Percentiles rank a stretch among this genome's conserved stretches.
phyloP scores from a whole-genome alignment of 2,329 filamentous ascomycete genomes.

The Albophoma yamanashiensis region DNA sequence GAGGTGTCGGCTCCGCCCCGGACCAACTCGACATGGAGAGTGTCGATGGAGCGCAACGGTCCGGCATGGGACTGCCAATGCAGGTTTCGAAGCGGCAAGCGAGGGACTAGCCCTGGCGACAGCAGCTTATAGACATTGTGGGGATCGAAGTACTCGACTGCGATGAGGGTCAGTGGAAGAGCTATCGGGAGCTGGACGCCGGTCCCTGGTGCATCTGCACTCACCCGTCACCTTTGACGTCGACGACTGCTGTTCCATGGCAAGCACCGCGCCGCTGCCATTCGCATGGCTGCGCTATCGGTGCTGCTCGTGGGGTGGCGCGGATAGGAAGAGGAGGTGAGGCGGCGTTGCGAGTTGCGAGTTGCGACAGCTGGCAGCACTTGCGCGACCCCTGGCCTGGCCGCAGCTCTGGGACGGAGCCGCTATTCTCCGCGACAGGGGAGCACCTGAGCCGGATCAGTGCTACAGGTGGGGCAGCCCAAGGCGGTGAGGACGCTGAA shows the following conservation, averaged over 20 bases:
- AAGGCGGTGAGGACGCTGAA: background rate
- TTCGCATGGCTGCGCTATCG: conserved; percentile 16
- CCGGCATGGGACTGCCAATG: conserved; percentile 95
- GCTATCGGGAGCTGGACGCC: background rate
- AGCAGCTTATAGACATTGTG: conserved; percentile 78
- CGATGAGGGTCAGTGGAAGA: background rate
- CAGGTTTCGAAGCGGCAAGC: conserved; percentile 79
- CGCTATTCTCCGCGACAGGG: background rate
- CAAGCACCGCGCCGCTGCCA: conserved; percentile 15
- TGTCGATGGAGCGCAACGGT: conserved; percentile 85
- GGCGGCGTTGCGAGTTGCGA: background rate
- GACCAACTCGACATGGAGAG: conserved; percentile 82
- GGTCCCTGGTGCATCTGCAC: conserved; percentile 6
- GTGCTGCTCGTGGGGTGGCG: background rate
- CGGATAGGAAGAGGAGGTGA: background rate
- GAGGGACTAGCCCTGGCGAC: conserved; percentile 63
- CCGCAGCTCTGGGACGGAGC: background rate
- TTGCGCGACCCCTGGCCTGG: background rate
- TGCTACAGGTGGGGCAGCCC: too few species aligned
- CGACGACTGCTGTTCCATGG: conserved; percentile 57
- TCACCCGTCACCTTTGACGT: conserved; percentile 70
- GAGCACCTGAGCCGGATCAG: background rate
- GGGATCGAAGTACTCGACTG: conserved; percentile 95
- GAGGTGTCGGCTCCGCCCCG: conserved; percentile 42
- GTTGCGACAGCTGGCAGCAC: background rate